phyloP scores from a whole-genome alignment of 495 filamentous ascomycete species.

The Viridothelium virens region DNA sequence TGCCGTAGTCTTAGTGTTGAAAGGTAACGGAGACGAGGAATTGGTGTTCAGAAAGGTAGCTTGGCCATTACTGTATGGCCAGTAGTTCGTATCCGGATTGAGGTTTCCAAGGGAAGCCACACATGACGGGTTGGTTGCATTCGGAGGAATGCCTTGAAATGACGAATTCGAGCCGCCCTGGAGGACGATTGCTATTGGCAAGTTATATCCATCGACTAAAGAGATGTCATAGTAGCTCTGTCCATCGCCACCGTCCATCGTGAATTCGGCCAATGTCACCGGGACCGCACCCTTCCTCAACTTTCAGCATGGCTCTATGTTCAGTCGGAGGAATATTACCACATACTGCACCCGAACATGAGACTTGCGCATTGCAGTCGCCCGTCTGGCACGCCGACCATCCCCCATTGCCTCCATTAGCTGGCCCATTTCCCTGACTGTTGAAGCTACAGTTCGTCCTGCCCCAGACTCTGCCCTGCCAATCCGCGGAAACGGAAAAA shows the following conservation, averaged over 20 bases:
- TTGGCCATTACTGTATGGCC: conserved; percentile 35
- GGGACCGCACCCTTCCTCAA: conserved; percentile 58
- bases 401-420: conserved; percentile 36
- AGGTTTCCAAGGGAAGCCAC: conserved; percentile 55
- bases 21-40: conserved; percentile 54
- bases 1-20: conserved; percentile 47
- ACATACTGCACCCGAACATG: conserved; percentile 57
- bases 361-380: conserved; percentile 60
- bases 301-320: conserved; percentile 23
- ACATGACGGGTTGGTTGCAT: conserved; percentile 65
- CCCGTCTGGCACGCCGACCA: conserved; percentile 58
- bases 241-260: conserved; percentile 47
- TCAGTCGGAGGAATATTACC: neutral
- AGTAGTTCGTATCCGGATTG: conserved; percentile 38
- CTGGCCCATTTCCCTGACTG: conserved; percentile 46
- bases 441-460: conserved; percentile 74
- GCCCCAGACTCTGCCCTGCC: conserved; percentile 75
- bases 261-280: conserved; percentile 68
- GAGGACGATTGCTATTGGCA: conserved; percentile 61
- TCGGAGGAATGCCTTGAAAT: conserved; percentile 54
- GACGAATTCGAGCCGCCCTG: conserved; percentile 47
- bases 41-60: conserved; percentile 44
- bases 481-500: conserved; percentile 56
- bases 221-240: conserved; percentile 79
- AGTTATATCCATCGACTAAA: conserved; percentile 77